Evolutionary conservation across 2,329 filamentous ascomycete genomes (phyloP), one percentile per base, ranked within the genome.

Genomic region (Aspergillus novoparasiticus): DNA sequence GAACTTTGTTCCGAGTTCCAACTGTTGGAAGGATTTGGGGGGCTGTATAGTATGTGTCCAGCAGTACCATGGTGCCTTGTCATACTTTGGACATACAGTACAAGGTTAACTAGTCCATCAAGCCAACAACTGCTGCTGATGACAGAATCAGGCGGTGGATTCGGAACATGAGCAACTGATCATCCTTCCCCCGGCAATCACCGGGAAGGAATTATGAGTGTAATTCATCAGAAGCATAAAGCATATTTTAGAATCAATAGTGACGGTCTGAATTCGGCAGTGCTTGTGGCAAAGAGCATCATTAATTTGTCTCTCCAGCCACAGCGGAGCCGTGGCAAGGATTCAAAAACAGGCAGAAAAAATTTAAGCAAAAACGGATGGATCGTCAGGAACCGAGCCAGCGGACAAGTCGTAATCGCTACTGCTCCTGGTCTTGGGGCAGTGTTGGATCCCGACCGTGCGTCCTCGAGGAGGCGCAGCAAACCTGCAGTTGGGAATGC

Each of bases 381-480:
- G 57, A 58, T 58, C 57, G 43, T 50, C 57, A 58, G 57, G 57
- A 58, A 58, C 57, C 43, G 12, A 51, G 48, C 48, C 48, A 32
- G 21, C 48, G 46, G 23, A 58, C 12, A 16, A 39, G 19, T 55
- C 51, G 51, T 55, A 55, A 55, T 55, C 50, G 30, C 14, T 53
- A 30, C 19, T 53, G 14, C 5, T 11, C 34, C 12, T 53, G 16
- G 28, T 21, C 19, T 46, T 36, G 51, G 36, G 51, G 51, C 51
- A 39, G 51, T 55, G 39, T 58, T 46, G 39, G 26, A 51, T 30
- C 46, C 48, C 48, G 48, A 32, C 26, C 48, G 28, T 51, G 45
- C 45, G 23, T 12, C 10, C 9, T 28, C 11, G 21, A 10, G 28
- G 51, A 26, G 51, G 51, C 51, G 51, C 51, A 55, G 51, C 43